Evolutionary conservation across 495 filamentous ascomycete genomes (phyloP).

Genomic region (Daldinia grandis): DNA sequence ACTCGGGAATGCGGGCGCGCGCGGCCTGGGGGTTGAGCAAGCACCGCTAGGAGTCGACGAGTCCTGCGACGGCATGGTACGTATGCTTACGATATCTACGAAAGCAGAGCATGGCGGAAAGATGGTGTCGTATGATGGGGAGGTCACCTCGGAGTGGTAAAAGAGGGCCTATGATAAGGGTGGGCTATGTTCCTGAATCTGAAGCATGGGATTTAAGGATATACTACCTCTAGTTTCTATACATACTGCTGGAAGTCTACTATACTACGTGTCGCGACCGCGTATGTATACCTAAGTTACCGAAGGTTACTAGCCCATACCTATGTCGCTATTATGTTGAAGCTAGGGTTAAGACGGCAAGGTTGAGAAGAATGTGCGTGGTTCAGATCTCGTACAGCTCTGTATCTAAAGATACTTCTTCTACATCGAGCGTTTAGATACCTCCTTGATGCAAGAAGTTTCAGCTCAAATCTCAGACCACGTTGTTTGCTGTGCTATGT

Average conservation of each 20-base stretch:
- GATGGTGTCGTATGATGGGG: slow-evolving; percentile 36
- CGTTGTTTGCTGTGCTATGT: neutral
- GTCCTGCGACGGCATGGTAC: slow-evolving; percentile 48
- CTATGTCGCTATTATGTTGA: neutral
- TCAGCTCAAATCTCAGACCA: neutral
- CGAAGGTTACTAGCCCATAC: neutral
- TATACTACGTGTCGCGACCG: no score
- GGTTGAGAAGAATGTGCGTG: neutral
- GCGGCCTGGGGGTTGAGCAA: slow-evolving; percentile 46
- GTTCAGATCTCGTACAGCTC: neutral
- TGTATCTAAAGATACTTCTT: neutral
- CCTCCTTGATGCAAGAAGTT: neutral
- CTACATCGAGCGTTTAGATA: neutral
- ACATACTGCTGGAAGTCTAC: no score
- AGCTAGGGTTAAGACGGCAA: neutral
- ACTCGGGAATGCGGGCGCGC: slow-evolving; percentile 54
- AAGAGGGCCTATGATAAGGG: neutral
- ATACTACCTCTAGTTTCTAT: no score
- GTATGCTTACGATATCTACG: slow-evolving; percentile 49
- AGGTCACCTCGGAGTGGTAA: slow-evolving; percentile 23
- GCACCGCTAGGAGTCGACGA: slow-evolving; percentile 49
- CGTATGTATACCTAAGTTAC: neutral
- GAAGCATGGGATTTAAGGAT: no score
- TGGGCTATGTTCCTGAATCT: neutral
- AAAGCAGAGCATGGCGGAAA: slow-evolving; percentile 54